A percentile compares a stretch with the other conserved stretches of the same genome.
Conservation (phyloP, 2,329 filamentous ascomycete species). For the Trichoderma brevicompactum region DNA sequence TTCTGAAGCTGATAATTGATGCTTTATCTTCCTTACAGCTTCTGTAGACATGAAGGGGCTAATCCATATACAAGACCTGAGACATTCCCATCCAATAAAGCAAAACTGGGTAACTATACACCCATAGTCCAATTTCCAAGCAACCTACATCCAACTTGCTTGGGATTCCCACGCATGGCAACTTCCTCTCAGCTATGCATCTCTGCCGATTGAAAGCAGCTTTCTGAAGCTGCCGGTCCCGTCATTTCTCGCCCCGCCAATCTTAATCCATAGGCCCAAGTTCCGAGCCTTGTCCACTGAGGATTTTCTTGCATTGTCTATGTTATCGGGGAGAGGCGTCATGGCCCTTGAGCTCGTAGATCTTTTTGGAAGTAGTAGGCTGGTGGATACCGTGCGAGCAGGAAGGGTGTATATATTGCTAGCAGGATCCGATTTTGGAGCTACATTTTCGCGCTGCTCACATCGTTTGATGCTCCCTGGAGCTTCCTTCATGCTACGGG, state of each 20-base stretch:
- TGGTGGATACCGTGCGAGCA: slow-evolving; percentile 1
- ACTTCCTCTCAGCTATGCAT: not conserved
- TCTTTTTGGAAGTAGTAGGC: not conserved
- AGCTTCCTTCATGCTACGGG: not conserved
- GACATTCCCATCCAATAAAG: not conserved
- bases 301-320: slow-evolving; percentile 2
- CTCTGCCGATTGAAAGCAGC: slow-evolving; percentile 27
- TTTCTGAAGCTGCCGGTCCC: slow-evolving; percentile 17
- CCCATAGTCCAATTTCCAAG: slow-evolving; percentile 8
- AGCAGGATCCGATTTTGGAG: not conserved
- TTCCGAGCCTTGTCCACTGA: slow-evolving; percentile 21
- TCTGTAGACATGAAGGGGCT: not conserved
- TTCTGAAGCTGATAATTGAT: not conserved
- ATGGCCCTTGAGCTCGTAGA: not conserved
- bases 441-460: not conserved
- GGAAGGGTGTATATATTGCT: not conserved
- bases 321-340: not conserved
- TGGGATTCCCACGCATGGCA: not conserved
- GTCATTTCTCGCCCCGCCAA: slow-evolving; percentile 10
- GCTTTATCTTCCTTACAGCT: not conserved
- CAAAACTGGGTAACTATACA: not conserved
- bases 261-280: slow-evolving; percentile 1
- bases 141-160: slow-evolving; percentile 1
- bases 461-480: slow-evolving; percentile 3
- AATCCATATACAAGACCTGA: not conserved